Evolutionary conservation across 257 asterid species (phyloP), one percentile per base, ranked within the genome.

Genomic region (Coffea eugenioides): DNA sequence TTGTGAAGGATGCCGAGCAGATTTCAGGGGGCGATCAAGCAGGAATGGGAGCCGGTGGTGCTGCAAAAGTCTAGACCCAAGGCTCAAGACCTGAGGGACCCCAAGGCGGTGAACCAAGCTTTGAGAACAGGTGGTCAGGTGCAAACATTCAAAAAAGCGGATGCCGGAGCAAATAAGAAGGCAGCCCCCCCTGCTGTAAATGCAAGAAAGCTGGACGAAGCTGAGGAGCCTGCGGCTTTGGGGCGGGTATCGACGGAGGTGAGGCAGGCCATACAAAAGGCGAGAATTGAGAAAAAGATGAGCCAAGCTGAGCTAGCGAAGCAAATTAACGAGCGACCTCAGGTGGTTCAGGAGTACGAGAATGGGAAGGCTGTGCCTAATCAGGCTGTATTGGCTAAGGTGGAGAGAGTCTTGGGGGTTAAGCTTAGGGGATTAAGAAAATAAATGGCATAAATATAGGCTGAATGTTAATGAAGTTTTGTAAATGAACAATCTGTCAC

Each of bases 311-410:
- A 88, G 18, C 16, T 86, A 12, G 89, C 86, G 5, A 88, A 88
- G 80, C 80, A 70, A 74, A 88, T 88, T 2, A 88, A 86, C 71
- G 89, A 88, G 74, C 69, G 85, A 59, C 81, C 84, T 0, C 89
- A 88, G 78, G 87, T 88, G 65, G 88, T 88, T 31, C 86, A 83
- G 4, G 87, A 88, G 73, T 88, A 88, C 13, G 91, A 88, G 79
- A 88, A 86, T 31, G 91, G 91, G 2, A 88, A 88, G 64, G 91
- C 91, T 2, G 84, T 88, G 51, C 91, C 89, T 46, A 88, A 80
- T 49, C 91, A 86, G 65, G 76, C 80, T 9, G 81, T 88, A 61
- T 75, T 88, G 80, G 89, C 89, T 54, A 85, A 84, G 75, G 85
- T 88, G 88, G 91, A 86, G 85, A 88, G 67, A 39, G 84, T 79